phyloP scores from a whole-genome alignment of 768 basidiomycete genomes.

The Paxillus involutus region DNA sequence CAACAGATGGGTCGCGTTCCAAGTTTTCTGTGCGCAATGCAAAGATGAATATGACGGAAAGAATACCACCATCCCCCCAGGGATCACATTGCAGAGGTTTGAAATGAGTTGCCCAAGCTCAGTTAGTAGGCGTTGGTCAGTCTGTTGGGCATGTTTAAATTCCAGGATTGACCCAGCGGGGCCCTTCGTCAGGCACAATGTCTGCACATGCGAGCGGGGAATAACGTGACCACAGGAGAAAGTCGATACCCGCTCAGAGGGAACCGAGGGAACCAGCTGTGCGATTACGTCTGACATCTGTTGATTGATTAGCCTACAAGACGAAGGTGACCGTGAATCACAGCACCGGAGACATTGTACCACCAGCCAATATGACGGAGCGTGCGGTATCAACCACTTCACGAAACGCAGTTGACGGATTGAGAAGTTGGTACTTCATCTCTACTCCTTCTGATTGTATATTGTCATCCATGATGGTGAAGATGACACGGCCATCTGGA shows the following conservation, averaged over 20 bases:
- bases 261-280: conserved; percentile 75
- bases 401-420: conserved; percentile 83
- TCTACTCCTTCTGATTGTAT: conserved; percentile 48
- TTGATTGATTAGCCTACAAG: conserved; percentile 2
- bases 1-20: conserved; percentile 64
- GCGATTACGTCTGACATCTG: conserved; percentile 86
- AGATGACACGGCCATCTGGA: conserved; percentile 73
- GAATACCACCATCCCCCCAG: conserved; percentile 91
- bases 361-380: conserved; percentile 89
- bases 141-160: conserved; percentile 79
- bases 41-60: conserved; percentile 90
- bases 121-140: conserved; percentile 60
- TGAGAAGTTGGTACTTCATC: conserved; percentile 89
- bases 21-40: conserved; percentile 60
- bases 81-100: conserved; percentile 78
- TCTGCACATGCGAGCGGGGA: conserved; percentile 72
- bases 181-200: conserved; percentile 71
- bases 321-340: conserved; percentile 6
- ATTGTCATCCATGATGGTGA: conserved; percentile 44
- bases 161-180: conserved; percentile 73
- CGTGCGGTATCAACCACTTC: conserved; percentile 82
- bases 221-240: conserved; percentile 96
- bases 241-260: conserved; percentile 60
- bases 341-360: conserved; percentile 97
- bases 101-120: conserved; percentile 83